Evolutionary conservation across 2,329 filamentous ascomycete genomes (phyloP).

Genomic region (Neurospora sp.): DNA sequence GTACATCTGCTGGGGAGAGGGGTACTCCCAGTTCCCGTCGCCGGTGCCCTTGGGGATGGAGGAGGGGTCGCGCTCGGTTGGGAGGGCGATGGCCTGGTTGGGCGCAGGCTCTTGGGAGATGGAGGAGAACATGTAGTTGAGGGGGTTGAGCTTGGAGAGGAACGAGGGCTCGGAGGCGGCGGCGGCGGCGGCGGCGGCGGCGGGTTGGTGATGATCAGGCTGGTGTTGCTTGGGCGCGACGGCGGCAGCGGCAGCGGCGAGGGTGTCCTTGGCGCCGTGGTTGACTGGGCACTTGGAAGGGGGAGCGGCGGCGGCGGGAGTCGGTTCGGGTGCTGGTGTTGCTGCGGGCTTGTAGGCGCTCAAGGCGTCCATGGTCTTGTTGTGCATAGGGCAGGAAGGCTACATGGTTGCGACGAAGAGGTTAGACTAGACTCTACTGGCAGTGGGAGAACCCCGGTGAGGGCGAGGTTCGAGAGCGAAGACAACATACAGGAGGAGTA

Average conservation of each 20-base stretch:
- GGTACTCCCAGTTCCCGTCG: constrained; percentile 88
- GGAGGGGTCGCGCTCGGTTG: constrained; percentile 71
- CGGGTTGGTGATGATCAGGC: neutral
- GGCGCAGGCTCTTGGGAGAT: constrained; percentile 71
- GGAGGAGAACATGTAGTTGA: constrained; percentile 93
- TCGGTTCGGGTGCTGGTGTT: constrained; percentile 18
- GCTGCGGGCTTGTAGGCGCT: constrained; percentile 15
- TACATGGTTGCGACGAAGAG: constrained; percentile 17
- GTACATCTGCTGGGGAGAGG: constrained; percentile 98
- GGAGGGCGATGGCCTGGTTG: constrained; percentile 63
- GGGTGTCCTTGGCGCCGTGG: constrained; percentile 23
- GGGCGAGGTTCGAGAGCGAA: neutral
- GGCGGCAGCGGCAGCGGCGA: constrained; percentile 13
- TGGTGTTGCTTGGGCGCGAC: constrained; percentile 13
- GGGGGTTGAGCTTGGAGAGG: constrained; percentile 49
- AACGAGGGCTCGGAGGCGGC: constrained; percentile 29
- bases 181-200: constrained; percentile 19
- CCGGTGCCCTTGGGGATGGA: constrained; percentile 83
- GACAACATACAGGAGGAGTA: constrained; percentile 30
- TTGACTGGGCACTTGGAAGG: constrained; percentile 28
- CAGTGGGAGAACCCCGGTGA: neutral
- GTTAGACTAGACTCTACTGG: constrained; percentile 13
- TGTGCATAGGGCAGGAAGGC: constrained; percentile 49
- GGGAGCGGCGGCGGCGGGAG: constrained; percentile 8
- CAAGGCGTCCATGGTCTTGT: constrained; percentile 40